Percentiles rank a stretch among this genome's conserved stretches.
Evolutionary conservation across 2,329 filamentous ascomycete genomes (phyloP).

Genomic region (Fusarium brachygibbosum): DNA sequence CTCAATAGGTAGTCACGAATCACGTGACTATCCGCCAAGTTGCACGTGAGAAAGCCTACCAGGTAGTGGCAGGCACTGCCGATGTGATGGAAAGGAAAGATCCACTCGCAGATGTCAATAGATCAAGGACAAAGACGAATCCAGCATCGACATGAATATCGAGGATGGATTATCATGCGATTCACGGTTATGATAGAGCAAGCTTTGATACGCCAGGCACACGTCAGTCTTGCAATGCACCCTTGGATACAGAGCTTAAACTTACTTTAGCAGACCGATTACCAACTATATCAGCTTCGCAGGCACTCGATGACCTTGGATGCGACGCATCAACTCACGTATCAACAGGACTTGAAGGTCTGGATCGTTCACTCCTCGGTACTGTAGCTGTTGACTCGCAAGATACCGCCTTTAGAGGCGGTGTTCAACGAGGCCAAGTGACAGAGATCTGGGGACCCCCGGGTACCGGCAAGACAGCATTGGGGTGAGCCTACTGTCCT

Average conservation of each 20-base stretch:
- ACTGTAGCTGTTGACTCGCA: conserved; percentile 24
- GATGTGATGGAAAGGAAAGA: conserved; percentile 2
- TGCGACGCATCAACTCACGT: conserved; percentile 64
- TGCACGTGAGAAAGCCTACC: not conserved
- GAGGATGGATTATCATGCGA: conserved; percentile 70
- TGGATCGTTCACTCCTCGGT: conserved; percentile 63
- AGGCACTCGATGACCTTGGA: conserved; percentile 74
- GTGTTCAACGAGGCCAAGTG: conserved; percentile 80
- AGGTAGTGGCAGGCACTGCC: not conserved
- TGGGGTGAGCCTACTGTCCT: conserved; percentile 71
- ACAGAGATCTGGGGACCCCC: conserved; percentile 91
- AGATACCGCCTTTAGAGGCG: conserved; percentile 57
- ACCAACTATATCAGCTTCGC: conserved; percentile 81
- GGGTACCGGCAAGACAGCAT: conserved; percentile 85
- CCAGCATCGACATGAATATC: conserved; percentile 42
- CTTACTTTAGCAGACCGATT: conserved; percentile 71
- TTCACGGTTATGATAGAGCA: conserved; percentile 71
- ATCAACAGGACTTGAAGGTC: conserved; percentile 66
- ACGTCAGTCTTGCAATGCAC: conserved; percentile 58
- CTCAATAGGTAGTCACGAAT: too few species aligned
- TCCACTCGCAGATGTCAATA: conserved; percentile 28
- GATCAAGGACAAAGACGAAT: conserved; percentile 14
- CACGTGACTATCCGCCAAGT: conserved; percentile 41
- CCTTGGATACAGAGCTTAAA: conserved; percentile 8
- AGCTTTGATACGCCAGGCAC: conserved; percentile 70